These are phyloP conservation scores for Cadophora gregata DNA, from an alignment of 2,329 filamentous ascomycete species.

Conservation along the genomic window DNA sequence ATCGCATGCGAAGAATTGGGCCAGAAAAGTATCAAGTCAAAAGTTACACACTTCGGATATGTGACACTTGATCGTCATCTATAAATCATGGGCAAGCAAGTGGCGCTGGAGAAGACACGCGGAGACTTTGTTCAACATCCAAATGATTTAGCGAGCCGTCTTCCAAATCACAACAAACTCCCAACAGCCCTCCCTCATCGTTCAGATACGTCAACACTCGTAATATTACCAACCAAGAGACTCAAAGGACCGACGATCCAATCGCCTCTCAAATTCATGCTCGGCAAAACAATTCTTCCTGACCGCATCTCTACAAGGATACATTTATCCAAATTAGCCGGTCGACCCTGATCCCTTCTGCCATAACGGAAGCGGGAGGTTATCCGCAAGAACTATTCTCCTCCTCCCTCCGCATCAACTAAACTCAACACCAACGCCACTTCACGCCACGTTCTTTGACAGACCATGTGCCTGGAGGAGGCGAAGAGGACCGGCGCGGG, in stretches of 20 bases:
- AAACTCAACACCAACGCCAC: constrained; percentile 6
- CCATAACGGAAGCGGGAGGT: constrained; percentile 3
- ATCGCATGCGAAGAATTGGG: too few species aligned
- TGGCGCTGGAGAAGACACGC: background rate
- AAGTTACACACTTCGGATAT: too few species aligned
- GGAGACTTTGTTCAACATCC: background rate
- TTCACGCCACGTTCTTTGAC: background rate
- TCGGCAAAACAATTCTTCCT: constrained; percentile 18
- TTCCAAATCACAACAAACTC: background rate
- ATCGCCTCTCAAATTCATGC: background rate
- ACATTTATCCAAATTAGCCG: constrained; percentile 8
- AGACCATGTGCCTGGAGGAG: background rate
- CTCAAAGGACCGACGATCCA: background rate
- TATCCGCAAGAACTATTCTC: background rate
- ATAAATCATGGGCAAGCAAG: background rate
- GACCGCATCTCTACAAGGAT: background rate
- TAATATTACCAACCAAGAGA: background rate
- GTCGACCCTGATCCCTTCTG: background rate
- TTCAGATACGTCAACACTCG: background rate
- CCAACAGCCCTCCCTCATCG: background rate
- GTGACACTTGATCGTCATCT: too few species aligned
- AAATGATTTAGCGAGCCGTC: background rate
- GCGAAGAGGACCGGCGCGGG: background rate
- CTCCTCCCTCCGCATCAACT: background rate
- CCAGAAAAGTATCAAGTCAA: too few species aligned